These are phyloP conservation scores for Fusarium clavum DNA, from an alignment of 2,329 filamentous ascomycete species.

Conservation along the genomic window DNA sequence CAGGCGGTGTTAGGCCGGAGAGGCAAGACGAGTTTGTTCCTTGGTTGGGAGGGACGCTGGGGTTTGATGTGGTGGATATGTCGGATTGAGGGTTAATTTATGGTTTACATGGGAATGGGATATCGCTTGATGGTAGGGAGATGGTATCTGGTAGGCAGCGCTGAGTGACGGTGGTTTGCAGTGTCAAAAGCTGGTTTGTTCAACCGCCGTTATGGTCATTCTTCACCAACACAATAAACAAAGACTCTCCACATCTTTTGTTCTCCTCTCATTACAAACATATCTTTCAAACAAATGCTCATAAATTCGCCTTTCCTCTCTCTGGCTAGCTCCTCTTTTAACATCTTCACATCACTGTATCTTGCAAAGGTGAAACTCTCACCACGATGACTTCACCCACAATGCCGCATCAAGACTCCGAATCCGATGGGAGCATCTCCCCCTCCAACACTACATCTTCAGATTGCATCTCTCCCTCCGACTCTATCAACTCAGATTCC, in stretches of 20 bases:
- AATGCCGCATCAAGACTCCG: neutral
- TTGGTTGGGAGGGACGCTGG: neutral
- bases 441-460: neutral
- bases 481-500: rapidly evolving
- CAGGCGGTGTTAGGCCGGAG: neutral
- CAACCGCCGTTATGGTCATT: rapidly evolving
- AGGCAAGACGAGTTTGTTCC: neutral
- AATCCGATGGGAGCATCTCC: neutral
- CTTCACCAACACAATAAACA: neutral
- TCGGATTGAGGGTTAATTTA: neutral
- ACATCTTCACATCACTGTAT: neutral
- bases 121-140: too few relatives aligned
- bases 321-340: neutral
- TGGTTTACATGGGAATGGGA: neutral
- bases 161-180: neutral
- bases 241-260: neutral
- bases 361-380: neutral
- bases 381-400: too few relatives aligned
- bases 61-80: neutral
- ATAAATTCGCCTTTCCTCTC: neutral
- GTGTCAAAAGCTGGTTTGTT: neutral
- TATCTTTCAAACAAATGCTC: too few relatives aligned
- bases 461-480: too few relatives aligned
- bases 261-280: neutral
- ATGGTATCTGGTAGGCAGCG: neutral